These are phyloP conservation scores for Podaxis sp. DNA, from an alignment of 768 basidiomycete genomes.

Conservation along the genomic window DNA sequence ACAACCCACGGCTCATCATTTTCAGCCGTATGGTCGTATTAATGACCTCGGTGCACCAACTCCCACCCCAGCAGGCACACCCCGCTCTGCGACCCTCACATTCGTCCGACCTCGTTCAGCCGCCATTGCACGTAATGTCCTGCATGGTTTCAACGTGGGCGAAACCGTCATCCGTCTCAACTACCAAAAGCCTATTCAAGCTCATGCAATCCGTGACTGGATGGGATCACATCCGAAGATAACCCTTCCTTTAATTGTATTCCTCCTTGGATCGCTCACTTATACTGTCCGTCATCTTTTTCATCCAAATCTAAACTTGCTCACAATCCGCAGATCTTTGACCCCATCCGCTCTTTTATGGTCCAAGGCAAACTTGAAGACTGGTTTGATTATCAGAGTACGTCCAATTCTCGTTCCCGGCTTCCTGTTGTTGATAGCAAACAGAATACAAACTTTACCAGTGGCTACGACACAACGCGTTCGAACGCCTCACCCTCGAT, in stretches of 20 bases:
- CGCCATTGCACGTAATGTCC: slow-evolving; percentile 77
- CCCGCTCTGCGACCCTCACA: slow-evolving; percentile 61
- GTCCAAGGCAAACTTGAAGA: slow-evolving; percentile 79
- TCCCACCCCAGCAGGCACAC: slow-evolving; percentile 61
- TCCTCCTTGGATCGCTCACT: slow-evolving; percentile 85
- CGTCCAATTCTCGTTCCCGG: slow-evolving; percentile 14
- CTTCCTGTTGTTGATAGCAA: background rate
- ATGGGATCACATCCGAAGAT: slow-evolving; percentile 84
- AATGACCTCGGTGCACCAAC: slow-evolving; percentile 58
- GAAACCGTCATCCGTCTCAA: slow-evolving; percentile 47
- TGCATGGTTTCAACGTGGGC: slow-evolving; percentile 59
- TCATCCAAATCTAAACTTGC: background rate
- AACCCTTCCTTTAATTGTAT: slow-evolving; percentile 75
- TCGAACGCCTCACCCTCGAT: slow-evolving; percentile 40
- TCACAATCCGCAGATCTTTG: slow-evolving; percentile 67
- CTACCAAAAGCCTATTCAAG: slow-evolving; percentile 66
- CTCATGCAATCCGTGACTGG: slow-evolving; percentile 74
- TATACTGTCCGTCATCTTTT: slow-evolving; percentile 64
- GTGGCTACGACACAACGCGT: slow-evolving; percentile 66
- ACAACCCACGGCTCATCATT: background rate
- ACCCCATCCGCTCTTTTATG: slow-evolving; percentile 84
- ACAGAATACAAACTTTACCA: slow-evolving; percentile 72
- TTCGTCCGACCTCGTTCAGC: slow-evolving; percentile 69
- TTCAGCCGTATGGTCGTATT: slow-evolving; percentile 77
- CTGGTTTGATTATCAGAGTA: slow-evolving; percentile 81